Conservation (phyloP, 257 asterid species). For the Solanum commersonii region DNA sequence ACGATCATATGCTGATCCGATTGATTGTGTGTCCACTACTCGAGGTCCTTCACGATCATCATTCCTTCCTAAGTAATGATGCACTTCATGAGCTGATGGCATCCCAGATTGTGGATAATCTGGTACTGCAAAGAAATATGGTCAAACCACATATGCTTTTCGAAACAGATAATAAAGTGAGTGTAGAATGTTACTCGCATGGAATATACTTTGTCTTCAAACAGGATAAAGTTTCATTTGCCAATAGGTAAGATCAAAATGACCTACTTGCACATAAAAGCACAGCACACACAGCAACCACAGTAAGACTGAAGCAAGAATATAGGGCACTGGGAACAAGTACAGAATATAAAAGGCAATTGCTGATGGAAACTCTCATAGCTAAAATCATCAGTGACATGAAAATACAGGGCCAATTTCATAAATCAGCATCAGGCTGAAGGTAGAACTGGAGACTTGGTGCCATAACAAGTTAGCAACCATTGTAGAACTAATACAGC, state of each 20-base stretch:
- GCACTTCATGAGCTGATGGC: slow-evolving; percentile 21
- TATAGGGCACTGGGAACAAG: not conserved
- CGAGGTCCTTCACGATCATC: slow-evolving; percentile 25
- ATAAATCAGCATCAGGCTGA: not conserved
- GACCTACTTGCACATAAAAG: not conserved
- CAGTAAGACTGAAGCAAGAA: not conserved
- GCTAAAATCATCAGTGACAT: not conserved
- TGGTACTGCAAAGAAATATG: slow-evolving; percentile 1
- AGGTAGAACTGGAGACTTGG: not conserved
- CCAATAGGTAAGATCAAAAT: not conserved
- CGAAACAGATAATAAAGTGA: not conserved
- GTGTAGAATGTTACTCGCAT: not conserved
- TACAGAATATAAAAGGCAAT: not conserved
- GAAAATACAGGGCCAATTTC: not conserved
- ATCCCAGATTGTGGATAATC: slow-evolving; percentile 19
- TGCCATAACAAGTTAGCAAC: not conserved
- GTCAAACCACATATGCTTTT: not conserved
- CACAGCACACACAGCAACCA: not conserved
- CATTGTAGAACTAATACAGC: not conserved
- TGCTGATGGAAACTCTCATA: not conserved
- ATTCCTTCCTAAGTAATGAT: slow-evolving; percentile 12
- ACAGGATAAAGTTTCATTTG: not conserved
- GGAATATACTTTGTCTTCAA: not conserved
- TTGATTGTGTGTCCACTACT: slow-evolving; percentile 25
- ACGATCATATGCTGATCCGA: slow-evolving; percentile 6